Conservation (phyloP, 2,329 filamentous ascomycete species). For the Huntiella savannae region DNA sequence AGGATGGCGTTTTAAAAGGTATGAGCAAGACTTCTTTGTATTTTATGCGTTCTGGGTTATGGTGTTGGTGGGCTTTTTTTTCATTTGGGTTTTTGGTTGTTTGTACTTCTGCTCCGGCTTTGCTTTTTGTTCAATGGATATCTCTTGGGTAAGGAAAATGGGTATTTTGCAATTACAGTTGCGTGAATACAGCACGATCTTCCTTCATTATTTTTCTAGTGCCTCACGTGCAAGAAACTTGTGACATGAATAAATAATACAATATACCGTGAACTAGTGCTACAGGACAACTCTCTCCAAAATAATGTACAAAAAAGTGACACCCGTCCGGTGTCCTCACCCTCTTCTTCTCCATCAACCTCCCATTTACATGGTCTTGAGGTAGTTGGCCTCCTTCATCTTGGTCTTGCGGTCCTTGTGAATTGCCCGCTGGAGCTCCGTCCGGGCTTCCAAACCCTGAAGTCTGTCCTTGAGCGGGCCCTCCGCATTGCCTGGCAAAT, state of each 20-base stretch:
- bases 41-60: too few species aligned
- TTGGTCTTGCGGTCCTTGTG: conserved; percentile 52
- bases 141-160: neutral
- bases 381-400: conserved; percentile 76
- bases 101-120: too few species aligned
- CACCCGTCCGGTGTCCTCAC: neutral
- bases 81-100: too few species aligned
- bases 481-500: conserved; percentile 38
- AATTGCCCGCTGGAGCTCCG: conserved; percentile 51
- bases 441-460: conserved; percentile 30
- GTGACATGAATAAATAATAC: neutral
- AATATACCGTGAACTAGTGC: conserved; percentile 5
- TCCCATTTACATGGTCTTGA: conserved; percentile 49
- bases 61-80: too few species aligned
- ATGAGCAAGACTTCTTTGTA: too few species aligned
- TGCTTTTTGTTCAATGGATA: neutral
- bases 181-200: too few species aligned
- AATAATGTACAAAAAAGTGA: conserved; percentile 8
- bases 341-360: neutral
- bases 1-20: neutral
- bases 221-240: neutral
- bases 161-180: neutral
- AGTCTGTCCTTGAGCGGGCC: conserved; percentile 27
- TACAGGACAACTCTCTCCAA: conserved; percentile 6
- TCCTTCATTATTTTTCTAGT: too few species aligned